Evolutionary conservation across 768 basidiomycete species (phyloP), one percentile per base, ranked within the genome.

Genomic region (Phylloporus sp.): DNA sequence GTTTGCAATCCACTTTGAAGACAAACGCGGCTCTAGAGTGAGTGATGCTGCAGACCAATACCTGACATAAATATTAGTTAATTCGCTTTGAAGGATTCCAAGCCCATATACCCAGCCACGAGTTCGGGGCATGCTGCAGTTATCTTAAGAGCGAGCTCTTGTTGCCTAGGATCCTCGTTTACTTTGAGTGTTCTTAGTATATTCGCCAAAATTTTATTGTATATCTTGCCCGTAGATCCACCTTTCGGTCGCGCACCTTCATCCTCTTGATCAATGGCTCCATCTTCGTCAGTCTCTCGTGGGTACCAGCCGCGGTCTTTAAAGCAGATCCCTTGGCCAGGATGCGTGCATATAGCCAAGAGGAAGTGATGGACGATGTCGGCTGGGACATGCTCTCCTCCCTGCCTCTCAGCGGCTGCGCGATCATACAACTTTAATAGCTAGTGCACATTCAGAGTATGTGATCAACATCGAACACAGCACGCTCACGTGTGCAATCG

Each of bases 231-330:
- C n/a, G 46, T 13, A 10, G 49, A 20, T 11, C 39, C 6, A 31
- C 71, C 69, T 58, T 67, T 73, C 49, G 61, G 63, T 53, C 60
- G 69, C 26, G 64, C 57, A 45, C 55, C 60, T 1, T 58, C 60
- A 0, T 73, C 73, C 1, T 77, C 78, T 23, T 69, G 73, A 9
- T 74, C 68, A 3, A 56, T 47, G 0, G 55, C 68, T 1, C 70
- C 69, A 10, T 76, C 76, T 16, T 68, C 70, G 16, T 77, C 78
- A 3, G 67, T 64, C 54, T 86, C 85, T 3, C 90, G 82, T 4
- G 83, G 83, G 59, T 97, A 97, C 94, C 94, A 97, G 3, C 94
- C 94, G 8, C 81, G 77, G 60, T 95, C 91, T 46, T 74, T 81
- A 71, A 95, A 97, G 62, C 94, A 97, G 13, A 97, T 76, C 0